Percentiles rank a stretch among this genome's conserved stretches.
These are phyloP conservation scores for Lobosporangium transversale DNA, from an alignment of 192 early-diverging fungal species.

Conservation along the genomic window DNA sequence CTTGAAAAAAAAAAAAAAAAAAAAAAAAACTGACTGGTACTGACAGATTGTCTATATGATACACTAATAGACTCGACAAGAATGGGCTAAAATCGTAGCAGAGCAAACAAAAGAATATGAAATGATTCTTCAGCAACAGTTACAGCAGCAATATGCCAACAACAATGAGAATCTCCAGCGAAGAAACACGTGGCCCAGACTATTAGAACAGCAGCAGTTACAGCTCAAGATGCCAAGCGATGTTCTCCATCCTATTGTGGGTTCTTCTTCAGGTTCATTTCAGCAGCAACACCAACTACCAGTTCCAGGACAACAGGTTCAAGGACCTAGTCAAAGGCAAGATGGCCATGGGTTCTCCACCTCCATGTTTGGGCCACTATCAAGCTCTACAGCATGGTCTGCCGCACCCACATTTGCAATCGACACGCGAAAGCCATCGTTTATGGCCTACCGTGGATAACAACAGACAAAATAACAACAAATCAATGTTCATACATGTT, in stretches of 20 bases:
- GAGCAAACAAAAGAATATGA: constrained; percentile 24
- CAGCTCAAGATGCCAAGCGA: constrained; percentile 6
- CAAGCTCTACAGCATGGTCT: constrained; percentile 15
- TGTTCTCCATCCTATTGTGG: constrained; percentile 4
- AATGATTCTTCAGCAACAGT: background rate
- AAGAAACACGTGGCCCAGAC: constrained; percentile 29
- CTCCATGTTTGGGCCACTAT: too few species aligned
- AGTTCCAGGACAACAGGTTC: constrained; percentile 5
- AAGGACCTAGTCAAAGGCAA: background rate
- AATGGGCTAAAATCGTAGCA: constrained; percentile 20
- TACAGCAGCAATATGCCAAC: background rate
- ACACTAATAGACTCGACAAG: constrained; percentile 13
- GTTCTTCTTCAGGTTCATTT: background rate
- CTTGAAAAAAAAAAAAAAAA: background rate
- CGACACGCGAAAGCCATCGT: constrained; percentile 8
- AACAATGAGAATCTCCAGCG: background rate
- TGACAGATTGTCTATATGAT: background rate
- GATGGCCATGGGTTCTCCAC: background rate
- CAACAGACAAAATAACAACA: too few species aligned
- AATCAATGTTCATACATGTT: too few species aligned
- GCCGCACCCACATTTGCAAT: constrained; percentile 3
- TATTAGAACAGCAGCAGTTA: constrained; percentile 9
- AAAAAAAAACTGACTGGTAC: too few species aligned
- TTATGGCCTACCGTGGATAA: constrained; percentile 22
- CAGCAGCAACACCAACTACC: constrained; percentile 5